Evolutionary conservation across 2,329 filamentous ascomycete genomes (phyloP).

Genomic region (Aureobasidium sp.): DNA sequence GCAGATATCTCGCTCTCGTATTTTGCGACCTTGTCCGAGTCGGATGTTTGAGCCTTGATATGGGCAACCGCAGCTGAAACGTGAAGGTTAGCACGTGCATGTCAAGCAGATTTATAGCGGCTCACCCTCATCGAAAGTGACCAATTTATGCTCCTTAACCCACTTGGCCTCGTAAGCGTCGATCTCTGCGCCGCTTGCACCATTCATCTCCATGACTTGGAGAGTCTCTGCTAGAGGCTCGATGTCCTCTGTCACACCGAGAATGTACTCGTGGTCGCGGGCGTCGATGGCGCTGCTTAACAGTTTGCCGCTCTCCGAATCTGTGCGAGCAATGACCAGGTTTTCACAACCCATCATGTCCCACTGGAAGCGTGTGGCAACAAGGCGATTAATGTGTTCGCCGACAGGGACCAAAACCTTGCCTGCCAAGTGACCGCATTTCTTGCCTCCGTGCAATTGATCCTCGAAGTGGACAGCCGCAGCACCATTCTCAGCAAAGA

Average conservation of each 20-base stretch:
- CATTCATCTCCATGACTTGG: conserved; percentile 78
- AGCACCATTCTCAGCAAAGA: conserved; percentile 94
- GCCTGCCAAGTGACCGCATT: conserved; percentile 91
- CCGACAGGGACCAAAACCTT: conserved; percentile 91
- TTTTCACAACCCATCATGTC: conserved; percentile 97
- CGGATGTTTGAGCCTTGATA: conserved; percentile 24
- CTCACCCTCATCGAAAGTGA: conserved; percentile 73
- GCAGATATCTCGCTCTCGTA: conserved; percentile 22
- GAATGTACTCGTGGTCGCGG: conserved; percentile 93
- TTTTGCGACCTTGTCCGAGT: conserved; percentile 13
- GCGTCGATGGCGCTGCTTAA: conserved; percentile 87
- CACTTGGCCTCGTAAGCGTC: conserved; percentile 79
- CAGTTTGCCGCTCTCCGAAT: conserved; percentile 87
- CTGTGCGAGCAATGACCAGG: conserved; percentile 86
- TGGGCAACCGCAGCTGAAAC: conserved; percentile 36
- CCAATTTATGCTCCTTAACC: conserved; percentile 76
- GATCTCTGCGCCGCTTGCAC: conserved; percentile 70
- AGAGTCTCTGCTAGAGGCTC: conserved; percentile 81
- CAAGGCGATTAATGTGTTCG: conserved; percentile 92
- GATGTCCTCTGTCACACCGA: conserved; percentile 71
- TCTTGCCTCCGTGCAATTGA: conserved; percentile 95
- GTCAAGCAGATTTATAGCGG: background rate
- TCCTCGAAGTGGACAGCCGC: conserved; percentile 97
- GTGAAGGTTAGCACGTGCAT: background rate
- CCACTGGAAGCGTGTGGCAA: conserved; percentile 92